Conservation (phyloP, 495 filamentous ascomycete genomes). For the Penicillium roqueforti region DNA sequence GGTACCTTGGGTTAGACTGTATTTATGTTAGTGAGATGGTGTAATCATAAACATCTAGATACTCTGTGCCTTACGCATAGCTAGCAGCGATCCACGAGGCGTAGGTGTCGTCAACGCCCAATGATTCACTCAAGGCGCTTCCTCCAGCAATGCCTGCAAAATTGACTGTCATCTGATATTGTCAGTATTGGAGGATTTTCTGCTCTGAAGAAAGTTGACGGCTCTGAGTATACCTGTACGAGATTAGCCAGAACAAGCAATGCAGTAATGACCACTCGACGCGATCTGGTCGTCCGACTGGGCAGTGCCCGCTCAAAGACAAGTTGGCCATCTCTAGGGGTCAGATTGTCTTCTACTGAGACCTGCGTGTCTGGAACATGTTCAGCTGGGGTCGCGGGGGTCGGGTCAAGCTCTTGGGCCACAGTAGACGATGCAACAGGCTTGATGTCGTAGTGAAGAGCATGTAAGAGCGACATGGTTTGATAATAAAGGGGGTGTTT, state of each 20-base stretch:
- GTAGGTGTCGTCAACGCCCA: constrained; percentile 20
- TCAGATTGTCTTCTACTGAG: background rate
- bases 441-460: background rate
- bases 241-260: constrained; percentile 28
- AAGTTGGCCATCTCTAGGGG: constrained; percentile 11
- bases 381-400: background rate
- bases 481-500: background rate
- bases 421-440: background rate
- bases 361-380: background rate
- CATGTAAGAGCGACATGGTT: background rate
- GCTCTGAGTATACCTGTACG: constrained; percentile 21
- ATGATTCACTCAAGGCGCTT: constrained; percentile 21
- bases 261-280: constrained; percentile 17
- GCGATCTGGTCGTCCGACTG: constrained; percentile 14
- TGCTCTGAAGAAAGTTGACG: background rate
- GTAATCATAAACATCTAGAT: background rate
- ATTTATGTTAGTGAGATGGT: constrained; percentile 1
- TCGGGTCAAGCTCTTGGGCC: background rate
- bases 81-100: constrained; percentile 32
- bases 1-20: constrained; percentile 45
- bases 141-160: constrained; percentile 32
- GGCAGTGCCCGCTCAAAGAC: constrained; percentile 23
- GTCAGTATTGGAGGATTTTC: background rate
- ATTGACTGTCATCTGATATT: constrained; percentile 28
- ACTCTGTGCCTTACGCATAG: constrained; percentile 21